Conservation (phyloP, 495 filamentous ascomycete genomes). For the Annulohypoxylon nitens region DNA sequence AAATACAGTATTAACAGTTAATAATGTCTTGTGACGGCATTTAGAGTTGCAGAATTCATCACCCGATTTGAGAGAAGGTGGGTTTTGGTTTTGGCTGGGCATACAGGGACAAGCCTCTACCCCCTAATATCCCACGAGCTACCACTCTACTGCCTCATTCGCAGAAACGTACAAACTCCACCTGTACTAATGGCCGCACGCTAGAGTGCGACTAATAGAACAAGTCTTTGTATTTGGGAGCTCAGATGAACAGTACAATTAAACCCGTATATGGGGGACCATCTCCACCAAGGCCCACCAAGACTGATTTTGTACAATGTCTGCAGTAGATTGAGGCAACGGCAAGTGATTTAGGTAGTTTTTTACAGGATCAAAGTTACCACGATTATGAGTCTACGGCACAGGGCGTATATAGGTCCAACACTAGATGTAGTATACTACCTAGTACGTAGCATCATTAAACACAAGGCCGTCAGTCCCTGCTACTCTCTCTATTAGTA, state of each 20-base stretch:
- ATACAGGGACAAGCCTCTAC: slow-evolving; percentile 16
- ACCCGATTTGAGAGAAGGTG: neutral
- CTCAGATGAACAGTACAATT: slow-evolving; percentile 10
- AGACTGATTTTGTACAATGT: neutral
- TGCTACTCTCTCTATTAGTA: neutral
- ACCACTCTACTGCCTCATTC: slow-evolving; percentile 20
- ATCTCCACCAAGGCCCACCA: slow-evolving; percentile 1
- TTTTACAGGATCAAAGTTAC: neutral
- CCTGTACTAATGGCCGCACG: neutral
- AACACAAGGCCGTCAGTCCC: neutral
- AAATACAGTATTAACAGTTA: neutral
- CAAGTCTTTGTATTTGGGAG: neutral
- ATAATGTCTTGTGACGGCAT: neutral
- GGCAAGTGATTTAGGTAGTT: neutral
- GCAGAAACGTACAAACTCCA: slow-evolving; percentile 17
- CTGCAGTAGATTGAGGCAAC: neutral
- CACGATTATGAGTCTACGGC: neutral
- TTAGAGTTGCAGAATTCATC: slow-evolving; percentile 7
- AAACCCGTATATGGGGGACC: neutral
- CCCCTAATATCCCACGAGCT: slow-evolving; percentile 23
- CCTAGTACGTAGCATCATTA: too few species aligned
- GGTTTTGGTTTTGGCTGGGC: neutral
- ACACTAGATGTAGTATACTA: neutral
- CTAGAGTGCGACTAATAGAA: neutral
- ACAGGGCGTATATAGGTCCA: neutral